These are phyloP conservation scores for Centaurea solstitialis DNA, from an alignment of 129 eudicot genomes.

Conservation along the genomic window DNA sequence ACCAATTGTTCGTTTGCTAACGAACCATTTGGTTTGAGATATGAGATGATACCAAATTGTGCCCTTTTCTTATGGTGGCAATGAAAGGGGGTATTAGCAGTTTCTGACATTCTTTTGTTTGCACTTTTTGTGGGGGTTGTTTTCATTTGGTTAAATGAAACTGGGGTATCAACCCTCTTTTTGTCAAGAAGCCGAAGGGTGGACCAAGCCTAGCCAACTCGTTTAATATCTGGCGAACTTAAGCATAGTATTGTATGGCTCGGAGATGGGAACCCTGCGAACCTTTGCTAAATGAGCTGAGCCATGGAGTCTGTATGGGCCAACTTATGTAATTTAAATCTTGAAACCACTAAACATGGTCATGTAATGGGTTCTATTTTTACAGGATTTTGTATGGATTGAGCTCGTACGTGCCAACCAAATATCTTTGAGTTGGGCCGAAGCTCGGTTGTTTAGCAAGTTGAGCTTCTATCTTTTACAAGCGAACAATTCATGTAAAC, in stretches of 20 bases:
- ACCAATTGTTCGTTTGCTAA: not conserved
- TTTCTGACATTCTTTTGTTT: conserved; percentile 9
- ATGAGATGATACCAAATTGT: not conserved
- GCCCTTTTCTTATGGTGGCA: not conserved
- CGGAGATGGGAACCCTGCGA: not conserved
- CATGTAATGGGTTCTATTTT: not conserved
- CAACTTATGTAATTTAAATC: not conserved
- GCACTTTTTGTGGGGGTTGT: conserved; percentile 6
- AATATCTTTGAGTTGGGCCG: not conserved
- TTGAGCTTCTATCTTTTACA: not conserved
- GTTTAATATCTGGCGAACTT: not conserved
- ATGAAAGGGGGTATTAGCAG: not conserved
- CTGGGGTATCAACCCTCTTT: not conserved
- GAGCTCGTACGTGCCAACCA: not conserved
- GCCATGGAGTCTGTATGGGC: not conserved
- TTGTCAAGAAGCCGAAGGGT: not conserved
- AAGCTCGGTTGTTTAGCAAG: not conserved
- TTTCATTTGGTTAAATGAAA: conserved; percentile 5
- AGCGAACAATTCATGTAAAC: not conserved
- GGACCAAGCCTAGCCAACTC: conserved; percentile 8
- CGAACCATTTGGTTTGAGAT: not conserved
- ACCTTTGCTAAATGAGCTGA: not conserved
- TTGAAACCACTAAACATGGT: not conserved
- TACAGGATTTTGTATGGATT: not conserved
- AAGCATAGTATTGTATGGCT: not conserved